Percentiles rank a stretch among this genome's conserved stretches.
phyloP scores from a whole-genome alignment of 108 stramenopile species.

The Nitzschia putrida region DNA sequence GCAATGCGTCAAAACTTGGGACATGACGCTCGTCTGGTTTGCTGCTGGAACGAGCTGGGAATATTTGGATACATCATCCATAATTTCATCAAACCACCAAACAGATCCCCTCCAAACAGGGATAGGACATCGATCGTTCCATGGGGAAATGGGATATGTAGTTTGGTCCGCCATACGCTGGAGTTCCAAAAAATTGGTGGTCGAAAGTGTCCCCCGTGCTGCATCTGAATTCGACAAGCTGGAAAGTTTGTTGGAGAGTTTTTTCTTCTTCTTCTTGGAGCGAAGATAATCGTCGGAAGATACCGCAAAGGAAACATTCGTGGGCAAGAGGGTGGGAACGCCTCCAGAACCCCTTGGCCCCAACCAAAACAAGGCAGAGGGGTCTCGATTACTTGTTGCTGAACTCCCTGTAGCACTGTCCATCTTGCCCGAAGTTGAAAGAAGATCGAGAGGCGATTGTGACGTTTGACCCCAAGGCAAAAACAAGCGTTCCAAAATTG shows the following conservation, averaged over 20 bases:
- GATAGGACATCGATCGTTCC: constrained; percentile 22
- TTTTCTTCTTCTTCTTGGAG: background rate
- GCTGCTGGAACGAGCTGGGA: background rate
- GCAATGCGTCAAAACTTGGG: constrained; percentile 1
- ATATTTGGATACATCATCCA: background rate
- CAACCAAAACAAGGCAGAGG: background rate
- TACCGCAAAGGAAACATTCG: constrained; percentile 6
- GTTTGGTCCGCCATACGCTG: constrained; percentile 15
- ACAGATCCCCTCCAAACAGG: constrained; percentile 36
- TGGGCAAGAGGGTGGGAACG: constrained; percentile 6
- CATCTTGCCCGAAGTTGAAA: background rate
- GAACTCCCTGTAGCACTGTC: background rate
- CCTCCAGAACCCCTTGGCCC: background rate
- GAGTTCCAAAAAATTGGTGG: constrained; percentile 28
- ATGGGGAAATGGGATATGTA: constrained; percentile 2
- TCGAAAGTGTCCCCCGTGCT: constrained; percentile 5
- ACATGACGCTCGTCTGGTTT: constrained; percentile 2
- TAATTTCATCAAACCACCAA: constrained; percentile 7
- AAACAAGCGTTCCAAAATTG: constrained; percentile 8
- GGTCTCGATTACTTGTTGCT: background rate
- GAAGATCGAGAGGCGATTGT: no score
- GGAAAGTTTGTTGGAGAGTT: background rate
- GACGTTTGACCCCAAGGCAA: background rate
- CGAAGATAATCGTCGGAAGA: constrained; percentile 9
- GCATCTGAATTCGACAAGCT: constrained; percentile 16